Percentiles rank a stretch among this genome's conserved stretches.
Evolutionary conservation across 148 eudicot genomes (phyloP).

Genomic region (Talinum fruticosum): DNA sequence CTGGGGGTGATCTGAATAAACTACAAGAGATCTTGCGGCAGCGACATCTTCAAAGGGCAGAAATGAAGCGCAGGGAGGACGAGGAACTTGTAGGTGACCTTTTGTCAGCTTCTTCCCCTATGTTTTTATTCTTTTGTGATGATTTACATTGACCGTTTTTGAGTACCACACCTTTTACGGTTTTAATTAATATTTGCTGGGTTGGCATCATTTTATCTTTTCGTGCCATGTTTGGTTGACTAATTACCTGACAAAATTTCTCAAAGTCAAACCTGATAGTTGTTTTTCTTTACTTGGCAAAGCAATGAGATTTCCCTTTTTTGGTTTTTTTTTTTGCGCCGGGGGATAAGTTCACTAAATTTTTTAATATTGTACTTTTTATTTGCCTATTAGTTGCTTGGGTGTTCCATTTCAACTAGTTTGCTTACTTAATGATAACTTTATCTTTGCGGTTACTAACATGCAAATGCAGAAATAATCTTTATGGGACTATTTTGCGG

Average conservation of each 20-base stretch:
- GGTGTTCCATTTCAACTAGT: background rate
- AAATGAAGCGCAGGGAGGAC: conserved; percentile 48
- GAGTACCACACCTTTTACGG: background rate
- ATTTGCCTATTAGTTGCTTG: background rate
- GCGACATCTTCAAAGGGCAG: conserved; percentile 73
- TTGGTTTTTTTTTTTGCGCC: background rate
- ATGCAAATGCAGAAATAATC: too few species aligned
- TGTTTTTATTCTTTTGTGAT: background rate
- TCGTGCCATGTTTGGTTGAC: background rate
- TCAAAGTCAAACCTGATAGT: background rate
- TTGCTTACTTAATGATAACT: background rate
- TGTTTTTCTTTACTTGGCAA: background rate
- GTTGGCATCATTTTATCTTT: background rate
- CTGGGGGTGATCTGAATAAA: conserved; percentile 70
- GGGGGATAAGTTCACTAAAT: background rate
- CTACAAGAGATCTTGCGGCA: conserved; percentile 70
- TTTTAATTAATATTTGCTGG: background rate
- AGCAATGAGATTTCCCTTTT: background rate
- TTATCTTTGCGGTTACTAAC: too few species aligned
- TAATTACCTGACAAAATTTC: background rate
- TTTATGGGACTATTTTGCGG: background rate
- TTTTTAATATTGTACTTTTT: too few species aligned
- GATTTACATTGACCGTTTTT: background rate
- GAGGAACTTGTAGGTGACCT: conserved; percentile 67
- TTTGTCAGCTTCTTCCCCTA: conserved; percentile 9